Evolutionary conservation across 2,329 filamentous ascomycete genomes (phyloP).

Genomic region (Trichoderma guizhouense): DNA sequence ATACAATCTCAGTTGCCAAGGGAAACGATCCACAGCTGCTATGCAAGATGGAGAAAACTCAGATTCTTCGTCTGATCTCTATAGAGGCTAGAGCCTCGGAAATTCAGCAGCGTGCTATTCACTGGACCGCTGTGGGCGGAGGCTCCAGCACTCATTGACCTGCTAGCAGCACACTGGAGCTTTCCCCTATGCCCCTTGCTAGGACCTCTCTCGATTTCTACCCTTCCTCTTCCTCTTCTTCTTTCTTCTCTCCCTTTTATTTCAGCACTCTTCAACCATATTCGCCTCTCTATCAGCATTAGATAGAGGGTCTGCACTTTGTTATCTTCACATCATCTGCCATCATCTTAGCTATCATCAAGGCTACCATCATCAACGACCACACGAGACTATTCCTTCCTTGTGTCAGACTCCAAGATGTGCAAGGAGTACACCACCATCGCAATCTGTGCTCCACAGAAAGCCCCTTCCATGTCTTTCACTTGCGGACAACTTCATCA

Average conservation of each 20-base stretch:
- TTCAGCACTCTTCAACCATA: background rate
- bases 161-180: background rate
- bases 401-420: conserved; percentile 20
- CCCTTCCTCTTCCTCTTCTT: background rate
- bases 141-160: background rate
- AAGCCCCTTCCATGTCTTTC: background rate
- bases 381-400: background rate
- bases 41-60: background rate
- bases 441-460: conserved; percentile 24
- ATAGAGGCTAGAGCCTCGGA: background rate
- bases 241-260: background rate
- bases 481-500: conserved; percentile 28
- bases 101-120: background rate
- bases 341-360: background rate
- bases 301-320: background rate
- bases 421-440: conserved; percentile 24
- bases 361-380: background rate
- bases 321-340: background rate
- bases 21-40: background rate
- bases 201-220: background rate
- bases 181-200: background rate
- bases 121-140: background rate
- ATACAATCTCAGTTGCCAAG: background rate
- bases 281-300: background rate
- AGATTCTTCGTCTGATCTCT: background rate